Conservation (phyloP, 352 stramenopile genomes). For the Globisporangium carolinianum region DNA sequence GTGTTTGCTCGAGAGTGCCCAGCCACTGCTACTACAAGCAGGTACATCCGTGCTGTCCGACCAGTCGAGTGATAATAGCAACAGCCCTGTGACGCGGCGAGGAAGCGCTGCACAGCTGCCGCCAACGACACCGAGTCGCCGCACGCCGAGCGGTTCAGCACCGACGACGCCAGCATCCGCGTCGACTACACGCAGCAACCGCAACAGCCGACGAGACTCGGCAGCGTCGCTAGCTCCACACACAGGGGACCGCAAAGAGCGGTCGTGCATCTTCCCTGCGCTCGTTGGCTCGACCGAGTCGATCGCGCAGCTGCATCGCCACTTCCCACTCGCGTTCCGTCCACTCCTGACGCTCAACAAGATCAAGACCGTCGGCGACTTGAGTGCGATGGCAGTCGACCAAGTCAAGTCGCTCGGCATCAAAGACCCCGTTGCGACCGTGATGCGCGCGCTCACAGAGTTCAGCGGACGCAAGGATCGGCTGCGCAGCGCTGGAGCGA, state of each 20-base stretch:
- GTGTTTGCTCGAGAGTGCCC: constrained; percentile 7
- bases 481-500: constrained; percentile 27
- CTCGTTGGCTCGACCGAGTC: constrained; percentile 38
- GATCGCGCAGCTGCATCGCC: constrained; percentile 35
- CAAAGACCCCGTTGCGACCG: constrained; percentile 45
- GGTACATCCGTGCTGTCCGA: not conserved
- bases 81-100: no score
- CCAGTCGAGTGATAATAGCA: no score
- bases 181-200: not conserved
- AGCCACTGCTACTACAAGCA: not conserved
- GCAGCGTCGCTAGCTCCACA: not conserved
- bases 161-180: not conserved
- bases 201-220: no score
- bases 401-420: constrained; percentile 55
- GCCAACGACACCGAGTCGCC: constrained; percentile 5
- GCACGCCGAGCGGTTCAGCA: not conserved
- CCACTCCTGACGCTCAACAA: constrained; percentile 58
- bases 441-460: constrained; percentile 47
- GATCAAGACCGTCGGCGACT: constrained; percentile 62
- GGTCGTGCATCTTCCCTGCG: constrained; percentile 33
- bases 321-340: constrained; percentile 51
- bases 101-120: not conserved
- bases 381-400: constrained; percentile 37
- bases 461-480: constrained; percentile 35
- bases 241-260: not conserved